Evolutionary conservation across 148 eudicot genomes (phyloP).

Genomic region (Camellia lanceoleosa): DNA sequence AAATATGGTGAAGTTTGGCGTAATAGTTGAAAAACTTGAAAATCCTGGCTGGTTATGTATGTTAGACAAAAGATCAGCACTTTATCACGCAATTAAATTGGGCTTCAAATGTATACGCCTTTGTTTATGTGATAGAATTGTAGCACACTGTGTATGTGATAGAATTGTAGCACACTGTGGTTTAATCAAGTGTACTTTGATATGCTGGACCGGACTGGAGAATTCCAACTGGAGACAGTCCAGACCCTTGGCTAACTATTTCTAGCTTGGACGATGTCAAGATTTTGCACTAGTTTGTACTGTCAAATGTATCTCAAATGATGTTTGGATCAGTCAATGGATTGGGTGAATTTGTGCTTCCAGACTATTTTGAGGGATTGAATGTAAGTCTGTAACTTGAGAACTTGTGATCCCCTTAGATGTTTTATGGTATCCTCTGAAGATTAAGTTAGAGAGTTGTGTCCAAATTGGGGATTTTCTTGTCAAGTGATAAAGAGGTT

Average conservation of each 20-base stretch:
- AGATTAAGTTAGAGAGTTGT: too few species aligned
- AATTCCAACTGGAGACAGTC: too few species aligned
- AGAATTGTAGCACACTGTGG: neutral
- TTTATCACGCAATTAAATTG: neutral
- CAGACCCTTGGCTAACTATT: neutral
- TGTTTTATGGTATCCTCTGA: too few species aligned
- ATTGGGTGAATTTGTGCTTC: slow-evolving; percentile 1
- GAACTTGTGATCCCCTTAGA: too few species aligned
- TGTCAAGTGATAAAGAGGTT: too few species aligned
- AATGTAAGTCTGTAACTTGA: too few species aligned
- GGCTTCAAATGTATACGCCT: neutral
- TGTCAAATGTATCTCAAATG: neutral
- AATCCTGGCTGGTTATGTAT: neutral
- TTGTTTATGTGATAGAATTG: neutral
- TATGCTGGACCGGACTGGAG: neutral
- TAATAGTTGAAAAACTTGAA: neutral
- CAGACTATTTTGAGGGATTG: neutral
- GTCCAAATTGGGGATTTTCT: too few species aligned
- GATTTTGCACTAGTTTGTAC: slow-evolving; percentile 7
- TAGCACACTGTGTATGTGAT: neutral
- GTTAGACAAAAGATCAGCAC: neutral
- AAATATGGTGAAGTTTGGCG: neutral
- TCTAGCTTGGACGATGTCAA: neutral
- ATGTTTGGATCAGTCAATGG: neutral
- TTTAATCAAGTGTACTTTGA: neutral